Evolutionary conservation across 2,329 filamentous ascomycete species (phyloP).

Genomic region (Pseudocercospora eumusae): DNA sequence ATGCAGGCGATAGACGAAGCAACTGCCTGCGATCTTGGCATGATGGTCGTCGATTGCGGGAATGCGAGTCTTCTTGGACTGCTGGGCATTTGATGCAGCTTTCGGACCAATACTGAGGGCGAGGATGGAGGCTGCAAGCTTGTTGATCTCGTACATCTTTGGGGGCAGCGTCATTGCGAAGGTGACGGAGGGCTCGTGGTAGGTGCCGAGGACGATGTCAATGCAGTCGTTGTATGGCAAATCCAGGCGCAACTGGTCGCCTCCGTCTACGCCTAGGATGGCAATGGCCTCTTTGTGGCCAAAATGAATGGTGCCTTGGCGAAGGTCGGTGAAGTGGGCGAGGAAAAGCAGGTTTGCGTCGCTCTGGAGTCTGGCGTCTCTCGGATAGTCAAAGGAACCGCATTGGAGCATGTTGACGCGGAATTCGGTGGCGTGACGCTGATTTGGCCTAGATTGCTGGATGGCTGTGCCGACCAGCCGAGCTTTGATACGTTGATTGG

Average conservation of each 20-base stretch:
- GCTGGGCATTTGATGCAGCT: constrained; percentile 18
- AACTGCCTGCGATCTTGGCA: constrained; percentile 47
- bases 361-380: constrained; percentile 26
- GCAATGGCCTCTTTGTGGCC: constrained; percentile 33
- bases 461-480: not conserved
- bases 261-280: constrained; percentile 25
- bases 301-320: constrained; percentile 44
- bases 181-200: constrained; percentile 39
- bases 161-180: constrained; percentile 45
- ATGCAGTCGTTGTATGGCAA: constrained; percentile 48
- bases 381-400: constrained; percentile 49
- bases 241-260: constrained; percentile 41
- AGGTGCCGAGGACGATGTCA: constrained; percentile 40
- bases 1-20: constrained; percentile 53
- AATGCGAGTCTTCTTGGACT: constrained; percentile 37
- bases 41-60: constrained; percentile 43
- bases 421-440: constrained; percentile 36
- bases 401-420: constrained; percentile 41
- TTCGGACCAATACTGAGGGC: constrained; percentile 22
- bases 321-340: constrained; percentile 46
- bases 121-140: constrained; percentile 8
- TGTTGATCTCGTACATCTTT: constrained; percentile 41
- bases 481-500: constrained; percentile 18
- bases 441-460: constrained; percentile 11
- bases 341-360: constrained; percentile 43